phyloP scores from a whole-genome alignment of 495 filamentous ascomycete genomes.

The Podospora pseudoanserina region DNA sequence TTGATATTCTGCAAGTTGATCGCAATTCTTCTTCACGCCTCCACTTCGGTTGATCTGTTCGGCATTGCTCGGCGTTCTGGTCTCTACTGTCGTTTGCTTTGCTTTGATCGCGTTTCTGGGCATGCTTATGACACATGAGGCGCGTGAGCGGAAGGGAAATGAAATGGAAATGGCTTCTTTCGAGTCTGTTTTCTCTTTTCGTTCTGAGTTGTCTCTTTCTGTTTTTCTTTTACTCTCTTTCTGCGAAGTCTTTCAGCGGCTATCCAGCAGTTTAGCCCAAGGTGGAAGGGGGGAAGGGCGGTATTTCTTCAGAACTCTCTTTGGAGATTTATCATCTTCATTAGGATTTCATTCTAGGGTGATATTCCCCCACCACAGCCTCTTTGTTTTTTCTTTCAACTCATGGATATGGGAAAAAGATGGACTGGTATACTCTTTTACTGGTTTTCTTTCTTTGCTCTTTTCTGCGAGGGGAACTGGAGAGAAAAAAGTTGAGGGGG shows the following conservation, averaged over 20 bases:
- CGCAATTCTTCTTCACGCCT: conserved; percentile 4
- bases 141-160: conserved; percentile 17
- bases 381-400: neutral
- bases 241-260: neutral
- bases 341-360: no score
- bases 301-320: no score
- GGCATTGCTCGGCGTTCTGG: conserved; percentile 25
- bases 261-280: neutral
- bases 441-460: neutral
- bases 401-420: neutral
- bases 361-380: no score
- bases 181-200: neutral
- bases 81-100: conserved; percentile 10
- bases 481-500: no score
- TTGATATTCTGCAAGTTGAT: conserved; percentile 10
- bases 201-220: conserved; percentile 4
- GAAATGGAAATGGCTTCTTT: conserved; percentile 13
- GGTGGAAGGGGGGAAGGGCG: no score
- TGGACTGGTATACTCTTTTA: conserved; percentile 5
- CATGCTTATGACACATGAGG: conserved; percentile 11
- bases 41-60: conserved; percentile 13
- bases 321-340: no score
- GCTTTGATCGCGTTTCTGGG: conserved; percentile 8
- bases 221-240: conserved; percentile 8
- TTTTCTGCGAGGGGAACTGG: neutral